These are phyloP conservation scores for Astrothelium subdiscretum DNA, from an alignment of 495 filamentous ascomycete species.

Conservation along the genomic window DNA sequence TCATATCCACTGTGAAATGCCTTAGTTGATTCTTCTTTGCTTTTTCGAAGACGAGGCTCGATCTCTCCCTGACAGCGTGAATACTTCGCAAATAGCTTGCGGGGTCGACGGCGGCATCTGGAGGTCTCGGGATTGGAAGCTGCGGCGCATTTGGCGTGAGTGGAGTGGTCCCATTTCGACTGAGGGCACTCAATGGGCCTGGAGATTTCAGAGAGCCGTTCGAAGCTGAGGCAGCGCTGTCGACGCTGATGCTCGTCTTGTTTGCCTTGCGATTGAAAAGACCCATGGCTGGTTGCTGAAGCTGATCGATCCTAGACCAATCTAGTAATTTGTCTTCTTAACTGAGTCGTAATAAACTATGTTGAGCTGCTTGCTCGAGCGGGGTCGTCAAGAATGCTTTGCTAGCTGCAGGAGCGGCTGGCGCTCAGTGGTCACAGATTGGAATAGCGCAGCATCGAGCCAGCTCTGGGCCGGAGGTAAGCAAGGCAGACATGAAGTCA, in stretches of 20 bases:
- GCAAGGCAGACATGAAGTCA: neutral
- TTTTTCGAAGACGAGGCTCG: conserved; percentile 57
- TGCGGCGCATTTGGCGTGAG: conserved; percentile 39
- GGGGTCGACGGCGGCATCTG: conserved; percentile 83
- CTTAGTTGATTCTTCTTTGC: conserved; percentile 67
- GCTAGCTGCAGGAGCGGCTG: neutral
- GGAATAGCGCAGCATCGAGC: neutral
- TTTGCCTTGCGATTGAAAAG: conserved; percentile 53
- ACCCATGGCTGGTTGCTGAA: conserved; percentile 35
- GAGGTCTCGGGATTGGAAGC: conserved; percentile 68
- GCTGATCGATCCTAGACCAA: neutral
- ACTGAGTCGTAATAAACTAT: neutral
- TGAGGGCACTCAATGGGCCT: conserved; percentile 19
- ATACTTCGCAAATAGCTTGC: conserved; percentile 88
- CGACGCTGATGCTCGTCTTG: conserved; percentile 40
- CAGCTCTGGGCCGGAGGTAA: neutral
- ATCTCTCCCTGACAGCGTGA: conserved; percentile 74
- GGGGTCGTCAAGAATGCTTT: neutral
- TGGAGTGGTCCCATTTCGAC: conserved; percentile 28
- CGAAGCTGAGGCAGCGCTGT: conserved; percentile 38
- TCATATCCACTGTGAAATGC: conserved; percentile 87
- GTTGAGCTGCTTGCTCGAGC: neutral
- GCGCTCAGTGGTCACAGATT: neutral
- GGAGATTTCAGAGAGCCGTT: conserved; percentile 48
- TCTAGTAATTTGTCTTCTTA: neutral